phyloP scores from a whole-genome alignment of 257 asterid genomes.

The Primulina huaijiensis region DNA sequence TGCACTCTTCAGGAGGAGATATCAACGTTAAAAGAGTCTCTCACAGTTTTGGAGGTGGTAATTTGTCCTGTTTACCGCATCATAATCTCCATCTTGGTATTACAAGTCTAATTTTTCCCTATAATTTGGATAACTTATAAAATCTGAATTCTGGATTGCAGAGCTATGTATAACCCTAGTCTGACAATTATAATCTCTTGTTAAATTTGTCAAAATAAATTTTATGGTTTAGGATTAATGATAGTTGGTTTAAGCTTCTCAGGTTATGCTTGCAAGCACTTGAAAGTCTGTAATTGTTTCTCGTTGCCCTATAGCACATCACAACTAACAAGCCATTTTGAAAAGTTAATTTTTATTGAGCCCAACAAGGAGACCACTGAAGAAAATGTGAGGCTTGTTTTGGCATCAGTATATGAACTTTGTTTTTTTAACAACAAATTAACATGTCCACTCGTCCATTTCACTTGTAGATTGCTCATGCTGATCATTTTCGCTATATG shows the following conservation, averaged over 20 bases:
- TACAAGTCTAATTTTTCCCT: neutral
- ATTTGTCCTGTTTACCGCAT: neutral
- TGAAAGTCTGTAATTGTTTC: neutral
- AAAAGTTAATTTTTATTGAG: too few species aligned
- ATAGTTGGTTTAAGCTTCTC: neutral
- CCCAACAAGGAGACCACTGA: neutral
- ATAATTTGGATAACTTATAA: constrained; percentile 3
- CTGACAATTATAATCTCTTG: neutral
- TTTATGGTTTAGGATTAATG: neutral
- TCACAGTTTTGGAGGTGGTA: constrained; percentile 54
- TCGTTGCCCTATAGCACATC: neutral
- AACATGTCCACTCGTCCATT: neutral
- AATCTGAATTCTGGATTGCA: neutral
- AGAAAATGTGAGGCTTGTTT: neutral
- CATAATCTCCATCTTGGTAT: neutral
- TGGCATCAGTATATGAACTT: neutral
- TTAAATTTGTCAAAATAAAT: too few species aligned
- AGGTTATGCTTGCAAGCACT: neutral
- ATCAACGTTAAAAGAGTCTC: constrained; percentile 40
- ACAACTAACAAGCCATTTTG: neutral
- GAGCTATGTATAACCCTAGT: neutral
- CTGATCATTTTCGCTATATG: neutral
- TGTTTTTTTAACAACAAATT: too few species aligned
- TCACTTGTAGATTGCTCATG: neutral
- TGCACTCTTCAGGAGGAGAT: constrained; percentile 58